A percentile compares a stretch with the other conserved stretches of the same genome.
Conservation (phyloP, 1,284 basidiomycete species). For the Mycosarcoma maydis region DNA sequence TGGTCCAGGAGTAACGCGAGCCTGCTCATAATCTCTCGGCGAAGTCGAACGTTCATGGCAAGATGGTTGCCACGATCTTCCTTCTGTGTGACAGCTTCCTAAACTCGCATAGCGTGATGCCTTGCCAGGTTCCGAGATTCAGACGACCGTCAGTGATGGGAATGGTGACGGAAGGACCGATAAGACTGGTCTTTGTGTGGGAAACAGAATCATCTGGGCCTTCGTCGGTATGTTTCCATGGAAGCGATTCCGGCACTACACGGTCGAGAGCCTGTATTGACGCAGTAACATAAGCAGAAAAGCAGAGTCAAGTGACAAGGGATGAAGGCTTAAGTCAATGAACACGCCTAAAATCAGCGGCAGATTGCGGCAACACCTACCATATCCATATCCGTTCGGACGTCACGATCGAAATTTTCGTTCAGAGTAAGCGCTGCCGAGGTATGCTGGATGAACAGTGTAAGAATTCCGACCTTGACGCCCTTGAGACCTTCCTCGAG, state of each 20-base stretch:
- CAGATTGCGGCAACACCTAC: conserved; percentile 20
- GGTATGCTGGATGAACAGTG: conserved; percentile 81
- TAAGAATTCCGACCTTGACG: conserved; percentile 64
- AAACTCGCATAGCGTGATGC: conserved; percentile 81
- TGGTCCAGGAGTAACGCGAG: no score
- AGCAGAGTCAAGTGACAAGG: not conserved
- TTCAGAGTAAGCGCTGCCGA: conserved; percentile 88
- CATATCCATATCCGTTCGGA: conserved; percentile 70
- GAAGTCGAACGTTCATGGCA: no score
- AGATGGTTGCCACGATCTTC: conserved; percentile 80
- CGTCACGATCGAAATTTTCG: conserved; percentile 82
- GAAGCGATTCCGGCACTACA: conserved; percentile 81
- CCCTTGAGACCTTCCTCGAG: conserved; percentile 77
- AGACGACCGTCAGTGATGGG: conserved; percentile 84
- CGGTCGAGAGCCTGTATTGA: conserved; percentile 73
- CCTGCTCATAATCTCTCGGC: no score
- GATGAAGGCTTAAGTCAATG: no score
- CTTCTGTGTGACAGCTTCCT: conserved; percentile 75
- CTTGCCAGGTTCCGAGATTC: conserved; percentile 92
- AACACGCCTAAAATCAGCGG: no score
- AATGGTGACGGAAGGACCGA: conserved; percentile 82
- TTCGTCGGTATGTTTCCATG: conserved; percentile 89
- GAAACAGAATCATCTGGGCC: conserved; percentile 71
- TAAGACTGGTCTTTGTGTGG: conserved; percentile 85
- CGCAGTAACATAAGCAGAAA: not conserved